These are phyloP conservation scores for Tephrocybe sp. DNA, from an alignment of 768 basidiomycete genomes.

Conservation along the genomic window DNA sequence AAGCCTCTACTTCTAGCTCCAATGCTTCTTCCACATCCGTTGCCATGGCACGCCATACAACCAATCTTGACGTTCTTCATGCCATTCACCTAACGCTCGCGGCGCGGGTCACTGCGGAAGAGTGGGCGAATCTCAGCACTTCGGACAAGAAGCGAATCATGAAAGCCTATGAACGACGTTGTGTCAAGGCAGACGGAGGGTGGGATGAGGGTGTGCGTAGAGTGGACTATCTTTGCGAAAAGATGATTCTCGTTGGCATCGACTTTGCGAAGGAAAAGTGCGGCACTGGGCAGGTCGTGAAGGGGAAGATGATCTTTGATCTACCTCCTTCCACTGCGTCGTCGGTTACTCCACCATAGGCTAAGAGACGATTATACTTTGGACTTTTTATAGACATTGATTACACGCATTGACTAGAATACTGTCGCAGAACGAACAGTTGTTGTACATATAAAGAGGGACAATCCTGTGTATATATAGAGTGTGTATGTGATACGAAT, in stretches of 20 bases:
- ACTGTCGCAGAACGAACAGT: background rate
- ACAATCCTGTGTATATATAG: constrained; percentile 8
- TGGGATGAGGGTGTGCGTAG: constrained; percentile 71
- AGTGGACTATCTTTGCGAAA: constrained; percentile 65
- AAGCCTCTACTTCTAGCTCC: background rate
- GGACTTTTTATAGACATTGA: background rate
- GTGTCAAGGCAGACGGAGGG: constrained; percentile 57
- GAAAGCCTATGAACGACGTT: constrained; percentile 62
- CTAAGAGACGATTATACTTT: too few relatives aligned
- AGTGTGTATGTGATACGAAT: constrained; percentile 7
- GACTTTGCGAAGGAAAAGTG: constrained; percentile 48
- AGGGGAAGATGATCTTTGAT: constrained; percentile 49
- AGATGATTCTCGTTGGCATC: constrained; percentile 59
- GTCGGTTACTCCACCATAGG: too few relatives aligned
- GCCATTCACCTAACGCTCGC: constrained; percentile 58
- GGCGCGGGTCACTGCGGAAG: constrained; percentile 56
- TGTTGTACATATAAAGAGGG: too few relatives aligned
- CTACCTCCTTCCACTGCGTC: background rate
- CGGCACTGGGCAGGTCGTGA: constrained; percentile 19
- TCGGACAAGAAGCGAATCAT: constrained; percentile 55
- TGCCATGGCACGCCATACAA: constrained; percentile 24
- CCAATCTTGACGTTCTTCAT: constrained; percentile 65
- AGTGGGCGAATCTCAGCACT: constrained; percentile 64
- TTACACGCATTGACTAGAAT: background rate
- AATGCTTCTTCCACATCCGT: constrained; percentile 6